Evolutionary conservation across 257 asterid species (phyloP).

Genomic region (Plantago elongata): DNA sequence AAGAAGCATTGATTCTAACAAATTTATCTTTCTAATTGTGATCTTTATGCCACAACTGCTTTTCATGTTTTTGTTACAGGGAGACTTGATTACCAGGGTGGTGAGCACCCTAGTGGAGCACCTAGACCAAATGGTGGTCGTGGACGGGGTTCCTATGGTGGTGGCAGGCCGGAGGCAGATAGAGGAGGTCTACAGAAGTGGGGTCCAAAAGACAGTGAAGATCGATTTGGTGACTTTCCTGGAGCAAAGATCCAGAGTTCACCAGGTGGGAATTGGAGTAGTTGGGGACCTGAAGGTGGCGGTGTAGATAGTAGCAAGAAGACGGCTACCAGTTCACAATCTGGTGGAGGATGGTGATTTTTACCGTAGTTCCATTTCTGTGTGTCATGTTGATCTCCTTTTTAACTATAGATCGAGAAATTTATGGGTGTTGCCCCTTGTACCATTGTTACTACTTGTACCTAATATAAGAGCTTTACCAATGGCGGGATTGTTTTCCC

Average conservation of each 20-base stretch:
- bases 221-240: constrained; percentile 48
- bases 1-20: background rate
- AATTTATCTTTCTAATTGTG: background rate
- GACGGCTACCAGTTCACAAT: constrained; percentile 17
- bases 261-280: constrained; percentile 47
- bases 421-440: too few relatives aligned
- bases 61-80: constrained; percentile 39
- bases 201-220: constrained; percentile 53
- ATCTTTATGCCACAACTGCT: background rate
- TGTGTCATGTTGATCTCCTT: too few relatives aligned
- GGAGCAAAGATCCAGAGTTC: constrained; percentile 56
- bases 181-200: constrained; percentile 51
- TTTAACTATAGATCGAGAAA: too few relatives aligned
- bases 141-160: constrained; percentile 45
- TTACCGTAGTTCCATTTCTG: too few relatives aligned
- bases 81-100: constrained; percentile 59
- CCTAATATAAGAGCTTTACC: too few relatives aligned
- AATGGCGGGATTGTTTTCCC: too few relatives aligned
- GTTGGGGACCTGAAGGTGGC: constrained; percentile 10
- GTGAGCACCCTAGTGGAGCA: constrained; percentile 45
- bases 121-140: constrained; percentile 54
- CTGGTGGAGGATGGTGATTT: constrained; percentile 16
- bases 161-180: constrained; percentile 47
- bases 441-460: too few relatives aligned
- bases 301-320: constrained; percentile 34